Evolutionary conservation across 768 basidiomycete species (phyloP), one percentile per base, ranked within the genome.

Genomic region (Suillus variegatus): DNA sequence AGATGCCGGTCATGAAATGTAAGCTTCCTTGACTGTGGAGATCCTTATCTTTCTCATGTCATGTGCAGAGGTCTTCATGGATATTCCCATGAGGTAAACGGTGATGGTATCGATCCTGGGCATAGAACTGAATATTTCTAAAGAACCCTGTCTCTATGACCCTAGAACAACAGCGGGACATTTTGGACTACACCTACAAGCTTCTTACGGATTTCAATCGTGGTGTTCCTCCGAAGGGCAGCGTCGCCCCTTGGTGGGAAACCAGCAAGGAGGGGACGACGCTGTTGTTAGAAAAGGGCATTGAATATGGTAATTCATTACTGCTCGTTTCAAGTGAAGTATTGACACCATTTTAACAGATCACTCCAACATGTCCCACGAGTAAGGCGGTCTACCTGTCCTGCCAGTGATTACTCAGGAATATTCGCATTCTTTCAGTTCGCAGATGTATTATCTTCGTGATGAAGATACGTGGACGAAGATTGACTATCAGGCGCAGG

Each of bases 191-290:
- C 68, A 91, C 89, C 0, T 82, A 84, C 74, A 78, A 85, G 22
- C 78, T 90, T n/a, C 76, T 91, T 49, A 90, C 89, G 1, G 80
- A 82, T 14, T 91, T 91, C 71, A 89, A 88, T 71, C 76, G 84
- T 65, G 86, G 86, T 32, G 74, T 82, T 18, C 79, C 86, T 28
- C 87, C 87, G 0, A 86, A 84, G 72, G 88, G 87, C 46, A 85
- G 83, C 60, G 89, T 90, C 41, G 90, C 90, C 1, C 90, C 90
- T 0, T 93, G 91, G 89, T 93, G 90, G 90, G 91, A 93, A 73
- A 85, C 85, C 3, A 88, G 85, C 74, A 86, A 84, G 66, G 89
- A 90, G 73, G 87, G 87, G 4, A 86, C 85, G 0, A 76, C 84
- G 18, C 78, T 92, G 32, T 77, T 92, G 32, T 81, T 91, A 28